Evolutionary conservation across 371 early-diverging fungal genomes (phyloP), one percentile per base, ranked within the genome.

Genomic region (Batrachochytrium dendrobatidis): DNA sequence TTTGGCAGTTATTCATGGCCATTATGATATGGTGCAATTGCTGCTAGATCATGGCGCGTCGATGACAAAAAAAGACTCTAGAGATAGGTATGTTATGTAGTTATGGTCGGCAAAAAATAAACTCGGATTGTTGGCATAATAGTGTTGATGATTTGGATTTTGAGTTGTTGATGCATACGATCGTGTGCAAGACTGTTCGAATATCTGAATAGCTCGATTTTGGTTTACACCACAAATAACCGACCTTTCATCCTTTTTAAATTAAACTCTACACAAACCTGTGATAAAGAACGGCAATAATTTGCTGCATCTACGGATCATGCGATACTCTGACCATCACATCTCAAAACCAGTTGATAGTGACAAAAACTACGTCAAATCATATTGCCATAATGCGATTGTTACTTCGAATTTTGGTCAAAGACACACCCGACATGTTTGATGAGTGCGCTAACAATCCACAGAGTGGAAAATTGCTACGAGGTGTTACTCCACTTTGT

Each of bases 401-500:
- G 54, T 74, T 81, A 24, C 62, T 86, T 20, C 62, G 80, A 10
- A 70, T 77, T 17, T 25, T 62, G 5, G 30, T 33, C 25, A 32
- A 66, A 3, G 25, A n/a, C n/a, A 34, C 29, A n/a, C 15, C 39
- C 81, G 6, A 74, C 69, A 43, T 74, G 73, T 56, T 73, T 77
- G 18, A 82, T 75, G 59, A 63, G 34, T 20, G 56, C 0, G 60
- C 85, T 32, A 81, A 86, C 60, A 69, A 77, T 2, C 84, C 88
- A 26, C 84, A 86, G 59, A 75, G 79, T 48, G 85, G 61, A 77
- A 77, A 61, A 75, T 77, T 32, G 22, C 52, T 69, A 25, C 51
- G 68, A 52, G 88, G 88, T 2, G 85, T 86, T 49, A 87, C 85
- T 10, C 85, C 86, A 17, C 75, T 87, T n/a, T 86, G 86, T 65